These are phyloP conservation scores for Crithidia thermophila DNA, from an alignment of 208 protist genomes.

Conservation along the genomic window DNA sequence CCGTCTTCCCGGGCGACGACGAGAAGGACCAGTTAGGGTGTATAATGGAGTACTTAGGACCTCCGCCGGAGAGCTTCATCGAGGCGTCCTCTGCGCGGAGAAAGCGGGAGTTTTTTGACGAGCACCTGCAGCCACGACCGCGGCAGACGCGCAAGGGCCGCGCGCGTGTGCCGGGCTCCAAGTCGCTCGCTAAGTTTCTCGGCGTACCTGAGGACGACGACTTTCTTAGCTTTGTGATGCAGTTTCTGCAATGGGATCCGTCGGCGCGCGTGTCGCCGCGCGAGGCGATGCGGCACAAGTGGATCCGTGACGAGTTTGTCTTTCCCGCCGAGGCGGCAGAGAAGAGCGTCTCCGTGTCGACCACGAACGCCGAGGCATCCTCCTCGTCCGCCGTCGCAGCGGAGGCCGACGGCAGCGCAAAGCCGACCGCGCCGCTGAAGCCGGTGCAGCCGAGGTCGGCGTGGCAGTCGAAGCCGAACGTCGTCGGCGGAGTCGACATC, in stretches of 20 bases:
- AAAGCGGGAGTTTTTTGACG: slow-evolving; percentile 60
- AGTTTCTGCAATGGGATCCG: slow-evolving; percentile 77
- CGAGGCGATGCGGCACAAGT: slow-evolving; percentile 77
- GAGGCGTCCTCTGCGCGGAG: slow-evolving; percentile 27
- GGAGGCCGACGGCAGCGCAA: not conserved
- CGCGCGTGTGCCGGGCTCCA: slow-evolving; percentile 46
- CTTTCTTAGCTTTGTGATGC: slow-evolving; percentile 72
- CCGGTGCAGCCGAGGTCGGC: not conserved
- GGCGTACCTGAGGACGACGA: slow-evolving; percentile 51
- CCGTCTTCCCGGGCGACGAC: slow-evolving; percentile 90
- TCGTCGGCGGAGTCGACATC: not conserved
- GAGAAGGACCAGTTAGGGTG: slow-evolving; percentile 84
- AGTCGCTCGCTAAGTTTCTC: slow-evolving; percentile 59
- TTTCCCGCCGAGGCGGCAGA: slow-evolving; percentile 21
- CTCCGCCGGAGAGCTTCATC: slow-evolving; percentile 68
- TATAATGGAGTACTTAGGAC: slow-evolving; percentile 88
- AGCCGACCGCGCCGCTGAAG: not conserved
- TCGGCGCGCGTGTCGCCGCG: slow-evolving; percentile 50
- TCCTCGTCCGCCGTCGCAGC: not conserved
- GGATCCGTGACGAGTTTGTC: slow-evolving; percentile 67
- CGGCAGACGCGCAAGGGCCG: slow-evolving; percentile 38
- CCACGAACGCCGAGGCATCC: not conserved
- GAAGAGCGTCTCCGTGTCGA: not conserved
- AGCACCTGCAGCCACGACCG: slow-evolving; percentile 42
- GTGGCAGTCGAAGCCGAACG: not conserved